phyloP scores from a whole-genome alignment of 768 basidiomycete genomes.

The Mycena pura region DNA sequence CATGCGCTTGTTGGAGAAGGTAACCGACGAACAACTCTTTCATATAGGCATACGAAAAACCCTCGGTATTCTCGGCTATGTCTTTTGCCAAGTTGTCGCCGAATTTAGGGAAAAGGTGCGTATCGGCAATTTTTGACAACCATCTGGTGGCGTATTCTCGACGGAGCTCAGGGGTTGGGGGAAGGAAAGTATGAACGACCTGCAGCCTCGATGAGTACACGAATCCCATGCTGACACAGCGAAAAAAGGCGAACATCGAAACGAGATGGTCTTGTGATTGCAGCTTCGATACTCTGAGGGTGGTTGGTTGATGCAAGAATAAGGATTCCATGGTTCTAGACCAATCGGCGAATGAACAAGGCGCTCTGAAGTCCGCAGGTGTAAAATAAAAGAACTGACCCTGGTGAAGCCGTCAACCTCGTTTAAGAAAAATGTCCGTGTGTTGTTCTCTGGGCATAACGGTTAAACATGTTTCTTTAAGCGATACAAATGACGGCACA shows the following conservation, averaged over 20 bases:
- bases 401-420: neutral
- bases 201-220: conserved; percentile 2
- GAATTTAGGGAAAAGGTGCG: too few relatives aligned
- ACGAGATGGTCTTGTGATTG: conserved; percentile 5
- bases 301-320: conserved; percentile 2
- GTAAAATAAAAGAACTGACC: neutral
- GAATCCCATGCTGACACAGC: neutral
- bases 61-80: conserved; percentile 3
- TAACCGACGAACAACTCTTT: conserved; percentile 5
- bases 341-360: neutral
- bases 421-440: conserved; percentile 4
- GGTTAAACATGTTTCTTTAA: neutral
- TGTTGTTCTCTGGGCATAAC: neutral
- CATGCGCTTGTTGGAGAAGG: neutral
- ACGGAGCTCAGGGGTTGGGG: neutral
- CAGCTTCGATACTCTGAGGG: neutral
- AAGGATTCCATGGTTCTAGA: conserved; percentile 1
- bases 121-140: neutral
- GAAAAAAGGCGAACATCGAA: conserved; percentile 7
- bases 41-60: conserved; percentile 2
- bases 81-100: neutral
- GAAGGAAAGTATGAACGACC: neutral
- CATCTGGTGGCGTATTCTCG: neutral
- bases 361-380: neutral
- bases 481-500: neutral